Conservation (phyloP, 805 yeast species). For the Maudiozyma barnettii region DNA sequence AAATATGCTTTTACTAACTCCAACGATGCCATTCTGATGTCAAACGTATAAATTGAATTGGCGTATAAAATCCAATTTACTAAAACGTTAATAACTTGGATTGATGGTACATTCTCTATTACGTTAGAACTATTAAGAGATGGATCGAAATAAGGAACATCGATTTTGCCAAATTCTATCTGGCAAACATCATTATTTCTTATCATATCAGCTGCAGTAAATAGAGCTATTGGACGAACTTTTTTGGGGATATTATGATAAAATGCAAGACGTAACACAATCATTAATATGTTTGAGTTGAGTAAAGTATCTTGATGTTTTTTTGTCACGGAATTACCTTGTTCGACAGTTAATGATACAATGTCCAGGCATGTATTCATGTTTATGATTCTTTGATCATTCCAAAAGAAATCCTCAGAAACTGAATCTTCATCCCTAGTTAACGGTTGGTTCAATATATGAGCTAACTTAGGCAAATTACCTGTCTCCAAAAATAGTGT, state of each 20-base stretch:
- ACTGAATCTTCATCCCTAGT: conserved; percentile 25
- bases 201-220: conserved; percentile 71
- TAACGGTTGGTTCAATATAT: conserved; percentile 53
- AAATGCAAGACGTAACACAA: conserved; percentile 62
- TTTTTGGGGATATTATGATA: conserved; percentile 52
- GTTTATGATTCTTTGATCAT: conserved; percentile 63
- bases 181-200: conserved; percentile 60
- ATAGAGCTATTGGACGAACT: conserved; percentile 58
- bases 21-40: conserved; percentile 66
- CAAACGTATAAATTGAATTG: conserved; percentile 79
- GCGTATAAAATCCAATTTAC: conserved; percentile 73
- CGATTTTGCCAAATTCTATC: conserved; percentile 62
- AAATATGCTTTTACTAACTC: conserved; percentile 60
- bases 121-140: conserved; percentile 28
- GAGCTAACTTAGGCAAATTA: conserved; percentile 56
- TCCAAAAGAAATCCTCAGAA: conserved; percentile 48
- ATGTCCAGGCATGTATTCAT: conserved; percentile 61
- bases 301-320: conserved; percentile 54
- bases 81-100: conserved; percentile 68
- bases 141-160: conserved; percentile 88
- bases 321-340: conserved; percentile 57
- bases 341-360: conserved; percentile 59
- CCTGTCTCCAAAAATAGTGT: conserved; percentile 79
- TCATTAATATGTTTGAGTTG: conserved; percentile 52
- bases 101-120: conserved; percentile 21